A percentile compares a stretch with the other conserved stretches of the same genome.
These are phyloP conservation scores for Mimosa pudica DNA, from an alignment of 306 rosid species.

Conservation along the genomic window DNA sequence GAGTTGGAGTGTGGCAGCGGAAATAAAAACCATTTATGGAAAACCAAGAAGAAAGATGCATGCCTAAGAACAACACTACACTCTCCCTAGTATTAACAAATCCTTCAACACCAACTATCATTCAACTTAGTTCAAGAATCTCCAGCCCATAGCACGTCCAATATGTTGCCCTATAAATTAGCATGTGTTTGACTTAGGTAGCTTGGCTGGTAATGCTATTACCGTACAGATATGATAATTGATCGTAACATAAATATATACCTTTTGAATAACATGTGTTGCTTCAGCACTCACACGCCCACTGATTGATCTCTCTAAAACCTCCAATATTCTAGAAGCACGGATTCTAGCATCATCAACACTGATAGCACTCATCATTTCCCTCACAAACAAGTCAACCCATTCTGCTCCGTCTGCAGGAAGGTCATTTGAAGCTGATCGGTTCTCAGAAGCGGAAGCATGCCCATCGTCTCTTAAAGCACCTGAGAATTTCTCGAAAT, in stretches of 20 bases:
- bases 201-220: not conserved
- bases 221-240: not conserved
- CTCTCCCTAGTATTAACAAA: conserved; percentile 5
- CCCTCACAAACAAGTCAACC: conserved; percentile 86
- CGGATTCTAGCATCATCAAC: conserved; percentile 87
- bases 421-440: conserved; percentile 51
- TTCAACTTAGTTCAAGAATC: conserved; percentile 26
- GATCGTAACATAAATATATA: conserved; percentile 31
- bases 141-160: not conserved
- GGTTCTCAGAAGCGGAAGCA: conserved; percentile 51
- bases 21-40: not conserved
- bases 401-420: conserved; percentile 84
- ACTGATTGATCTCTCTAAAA: conserved; percentile 80
- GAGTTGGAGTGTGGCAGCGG: too few species aligned
- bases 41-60: conserved; percentile 10
- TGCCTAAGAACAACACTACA: conserved; percentile 1
- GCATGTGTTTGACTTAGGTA: not conserved
- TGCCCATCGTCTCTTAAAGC: conserved; percentile 39
- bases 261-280: conserved; percentile 63
- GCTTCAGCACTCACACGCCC: conserved; percentile 70
- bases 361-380: conserved; percentile 73
- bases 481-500: conserved; percentile 43
- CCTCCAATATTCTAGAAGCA: conserved; percentile 74
- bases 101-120: conserved; percentile 26
- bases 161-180: conserved; percentile 14